phyloP scores from a whole-genome alignment of 495 filamentous ascomycete species.

The Tuber magnatum region DNA sequence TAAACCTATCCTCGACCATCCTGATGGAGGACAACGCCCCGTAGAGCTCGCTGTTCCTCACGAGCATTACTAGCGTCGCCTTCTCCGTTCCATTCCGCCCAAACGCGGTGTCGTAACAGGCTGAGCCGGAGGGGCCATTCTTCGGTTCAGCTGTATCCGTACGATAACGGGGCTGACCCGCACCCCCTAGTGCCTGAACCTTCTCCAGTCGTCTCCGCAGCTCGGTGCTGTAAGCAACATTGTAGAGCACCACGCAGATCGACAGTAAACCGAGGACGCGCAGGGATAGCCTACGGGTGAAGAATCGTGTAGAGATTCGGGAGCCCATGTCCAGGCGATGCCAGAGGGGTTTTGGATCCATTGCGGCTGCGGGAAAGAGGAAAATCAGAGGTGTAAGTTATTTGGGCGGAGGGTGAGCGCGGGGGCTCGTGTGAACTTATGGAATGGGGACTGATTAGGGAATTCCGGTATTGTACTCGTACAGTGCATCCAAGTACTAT shows the following conservation, averaged over 20 bases:
- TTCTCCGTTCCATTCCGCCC: slow-evolving; percentile 30
- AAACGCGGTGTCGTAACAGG: slow-evolving; percentile 2
- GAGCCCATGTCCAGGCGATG: slow-evolving; percentile 9
- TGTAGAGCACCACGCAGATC: slow-evolving; percentile 22
- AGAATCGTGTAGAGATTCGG: slow-evolving; percentile 12
- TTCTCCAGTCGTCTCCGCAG: slow-evolving; percentile 14
- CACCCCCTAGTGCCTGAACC: neutral
- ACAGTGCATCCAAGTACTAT: too few species aligned
- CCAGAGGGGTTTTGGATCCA: slow-evolving; percentile 3
- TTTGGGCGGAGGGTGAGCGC: neutral
- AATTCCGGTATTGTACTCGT: neutral
- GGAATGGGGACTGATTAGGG: neutral
- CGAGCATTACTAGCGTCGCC: slow-evolving; percentile 34
- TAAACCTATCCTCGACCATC: slow-evolving; percentile 44
- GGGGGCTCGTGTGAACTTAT: neutral
- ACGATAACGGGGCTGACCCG: neutral
- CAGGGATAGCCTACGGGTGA: slow-evolving; percentile 10
- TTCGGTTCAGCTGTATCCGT: neutral
- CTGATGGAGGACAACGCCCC: slow-evolving; percentile 29
- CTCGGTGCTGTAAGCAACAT: slow-evolving; percentile 23
- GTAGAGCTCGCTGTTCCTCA: slow-evolving; percentile 31
- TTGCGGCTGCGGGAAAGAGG: neutral
- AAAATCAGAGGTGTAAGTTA: neutral
- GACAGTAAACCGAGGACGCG: slow-evolving; percentile 8
- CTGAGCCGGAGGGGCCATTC: neutral